Base-by-base conservation (phyloP, 1,284 basidiomycete genomes). In the Earliella scabrosa region DNA sequence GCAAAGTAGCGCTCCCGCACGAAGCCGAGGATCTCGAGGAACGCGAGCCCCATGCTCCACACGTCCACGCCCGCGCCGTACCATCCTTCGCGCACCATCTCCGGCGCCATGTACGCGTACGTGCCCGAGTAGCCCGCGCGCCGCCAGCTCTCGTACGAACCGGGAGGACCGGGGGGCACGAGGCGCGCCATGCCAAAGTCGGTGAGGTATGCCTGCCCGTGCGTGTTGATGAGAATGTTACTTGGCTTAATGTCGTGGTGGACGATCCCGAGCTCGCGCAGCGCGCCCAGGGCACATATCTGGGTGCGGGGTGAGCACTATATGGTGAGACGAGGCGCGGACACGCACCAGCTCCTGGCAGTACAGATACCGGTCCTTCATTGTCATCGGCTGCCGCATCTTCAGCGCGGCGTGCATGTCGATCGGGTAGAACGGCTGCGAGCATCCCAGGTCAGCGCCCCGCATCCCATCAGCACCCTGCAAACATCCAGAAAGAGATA, bases 51-150 rank as follows among this genome's bases (percentile, higher is more conserved):
- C 8, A 55, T 27, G 40, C 57, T 59, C 52, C 53, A 59, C 3
- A 59, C 57, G 27, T 59, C 57, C 29, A 53, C 49, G 23, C 4
- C 45, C 3, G 46, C 29, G 9, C 50, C 46, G 35, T 51, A 49
- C 24, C 34, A 24, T 16, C 36, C 34, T 20, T 10, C 21, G 9
- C 23, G 11, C 6, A 90, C 78, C 45, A 89, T 66, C 61, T 90
- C 88, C 0, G 88, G 87, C 3, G 87, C 85, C 61, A 85, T 74
- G 60, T 92, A 94, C 61, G 87, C 83, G 20, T 79, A 82, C 1
- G 90, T 91, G 18, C 90, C 92, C 60, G 84, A 82, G 10, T 69
- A 32, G 24, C 5, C 16, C 9, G 36, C 21, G 18, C 24, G 14
- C 16, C 36, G 32, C 52, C 51, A 54, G 3, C 29, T 45, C 24